A percentile compares a stretch with the other conserved stretches of the same genome.
Conservation (phyloP, 768 basidiomycete species). For the Clitopilus hobsonii region DNA sequence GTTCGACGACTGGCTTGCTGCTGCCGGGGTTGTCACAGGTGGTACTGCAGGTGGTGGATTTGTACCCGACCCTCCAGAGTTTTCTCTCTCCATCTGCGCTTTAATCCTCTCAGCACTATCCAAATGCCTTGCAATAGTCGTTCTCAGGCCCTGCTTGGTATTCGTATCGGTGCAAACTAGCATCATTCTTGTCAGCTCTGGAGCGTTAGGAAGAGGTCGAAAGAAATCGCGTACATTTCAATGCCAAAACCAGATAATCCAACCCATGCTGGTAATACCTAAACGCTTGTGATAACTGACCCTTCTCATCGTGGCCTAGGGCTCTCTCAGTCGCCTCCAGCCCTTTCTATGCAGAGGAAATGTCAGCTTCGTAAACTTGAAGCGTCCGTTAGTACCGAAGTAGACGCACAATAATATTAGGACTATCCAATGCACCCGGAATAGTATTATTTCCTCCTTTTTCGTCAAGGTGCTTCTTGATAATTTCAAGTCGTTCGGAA, state of each 20-base stretch:
- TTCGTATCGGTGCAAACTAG: neutral
- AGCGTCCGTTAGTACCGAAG: too few species aligned
- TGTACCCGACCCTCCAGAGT: too few species aligned
- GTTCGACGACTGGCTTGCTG: too few species aligned
- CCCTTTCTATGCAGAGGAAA: too few species aligned
- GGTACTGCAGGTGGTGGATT: too few species aligned
- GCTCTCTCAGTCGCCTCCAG: neutral
- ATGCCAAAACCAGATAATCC: neutral
- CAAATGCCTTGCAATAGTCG: too few species aligned
- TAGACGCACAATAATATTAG: neutral
- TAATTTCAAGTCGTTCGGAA: neutral
- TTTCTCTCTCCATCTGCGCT: neutral
- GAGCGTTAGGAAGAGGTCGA: neutral
- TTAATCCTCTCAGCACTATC: neutral
- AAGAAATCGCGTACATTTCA: neutral
- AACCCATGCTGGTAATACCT: neutral
- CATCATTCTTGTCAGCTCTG: neutral
- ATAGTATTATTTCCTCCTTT: too few species aligned
- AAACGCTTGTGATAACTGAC: neutral
- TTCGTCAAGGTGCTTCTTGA: neutral
- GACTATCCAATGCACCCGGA: neutral
- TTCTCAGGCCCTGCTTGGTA: too few species aligned
- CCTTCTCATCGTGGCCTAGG: neutral
- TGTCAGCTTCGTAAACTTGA: too few species aligned
- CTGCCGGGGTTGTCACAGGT: too few species aligned